Conservation (phyloP, 805 yeast genomes). For the Scheffersomyces amazonensis region DNA sequence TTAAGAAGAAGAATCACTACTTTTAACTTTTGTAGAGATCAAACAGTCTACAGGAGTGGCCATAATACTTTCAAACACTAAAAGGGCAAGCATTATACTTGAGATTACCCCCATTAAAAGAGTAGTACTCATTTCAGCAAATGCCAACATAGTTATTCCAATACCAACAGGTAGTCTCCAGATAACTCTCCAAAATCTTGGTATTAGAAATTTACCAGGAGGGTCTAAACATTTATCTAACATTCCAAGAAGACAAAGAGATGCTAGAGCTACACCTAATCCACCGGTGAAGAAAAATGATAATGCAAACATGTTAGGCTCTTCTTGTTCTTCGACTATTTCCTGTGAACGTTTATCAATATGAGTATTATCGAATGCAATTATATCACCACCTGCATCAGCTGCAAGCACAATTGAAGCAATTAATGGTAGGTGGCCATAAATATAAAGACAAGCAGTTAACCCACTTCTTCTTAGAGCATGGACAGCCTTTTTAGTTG, state of each 20-base stretch:
- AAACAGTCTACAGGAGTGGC: conserved; percentile 17
- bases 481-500: conserved; percentile 47
- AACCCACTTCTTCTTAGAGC: conserved; percentile 47
- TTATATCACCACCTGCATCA: conserved; percentile 54
- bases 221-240: conserved; percentile 46
- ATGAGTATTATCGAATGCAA: conserved; percentile 20
- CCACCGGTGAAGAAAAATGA: conserved; percentile 55
- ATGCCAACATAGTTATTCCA: conserved; percentile 39
- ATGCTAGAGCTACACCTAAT: conserved; percentile 40
- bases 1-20: not conserved
- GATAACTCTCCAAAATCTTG: conserved; percentile 36
- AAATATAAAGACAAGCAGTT: conserved; percentile 46
- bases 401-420: conserved; percentile 54
- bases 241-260: conserved; percentile 39
- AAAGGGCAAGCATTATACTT: conserved; percentile 26
- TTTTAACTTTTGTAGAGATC: not conserved
- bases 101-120: conserved; percentile 43
- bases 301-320: conserved; percentile 37
- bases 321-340: conserved; percentile 16
- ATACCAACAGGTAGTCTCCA: conserved; percentile 41
- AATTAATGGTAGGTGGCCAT: conserved; percentile 49
- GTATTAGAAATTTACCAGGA: conserved; percentile 21
- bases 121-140: conserved; percentile 40
- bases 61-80: conserved; percentile 35
- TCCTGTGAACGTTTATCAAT: conserved; percentile 1